A percentile compares a stretch with the other conserved stretches of the same genome.
These are phyloP conservation scores for Ustilago xerochloae DNA, from an alignment of 1,284 basidiomycete species.

Conservation along the genomic window DNA sequence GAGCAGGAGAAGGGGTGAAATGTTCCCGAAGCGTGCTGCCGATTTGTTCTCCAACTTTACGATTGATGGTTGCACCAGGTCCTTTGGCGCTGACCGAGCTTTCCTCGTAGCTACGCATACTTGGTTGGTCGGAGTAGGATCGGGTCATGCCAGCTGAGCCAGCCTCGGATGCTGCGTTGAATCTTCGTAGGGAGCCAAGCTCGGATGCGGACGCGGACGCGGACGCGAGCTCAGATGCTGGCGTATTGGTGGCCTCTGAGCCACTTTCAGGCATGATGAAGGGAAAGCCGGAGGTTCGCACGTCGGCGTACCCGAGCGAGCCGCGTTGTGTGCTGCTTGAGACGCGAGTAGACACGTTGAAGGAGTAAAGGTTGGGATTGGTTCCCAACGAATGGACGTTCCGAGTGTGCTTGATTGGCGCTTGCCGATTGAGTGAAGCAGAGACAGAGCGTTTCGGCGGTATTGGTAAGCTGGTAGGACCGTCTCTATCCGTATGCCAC, in stretches of 20 bases:
- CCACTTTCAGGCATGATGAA: conserved; percentile 50
- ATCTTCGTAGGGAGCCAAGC: conserved; percentile 22
- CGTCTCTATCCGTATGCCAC: conserved; percentile 30
- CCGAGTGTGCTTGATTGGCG: conserved; percentile 14
- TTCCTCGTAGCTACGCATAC: conserved; percentile 39
- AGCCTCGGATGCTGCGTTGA: conserved; percentile 22
- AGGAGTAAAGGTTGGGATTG: conserved; percentile 26
- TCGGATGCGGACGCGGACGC: conserved; percentile 29
- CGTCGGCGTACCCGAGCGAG: conserved; percentile 41
- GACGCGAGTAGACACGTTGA: conserved; percentile 28
- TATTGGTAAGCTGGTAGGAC: conserved; percentile 33
- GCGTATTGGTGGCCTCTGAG: conserved; percentile 30
- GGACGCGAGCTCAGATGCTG: conserved; percentile 24
- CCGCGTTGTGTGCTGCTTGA: conserved; percentile 11
- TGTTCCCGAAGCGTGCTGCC: conserved; percentile 23
- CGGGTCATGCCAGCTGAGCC: conserved; percentile 24
- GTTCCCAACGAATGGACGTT: conserved; percentile 44
- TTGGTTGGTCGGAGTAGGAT: conserved; percentile 28
- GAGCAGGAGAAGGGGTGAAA: conserved; percentile 16
- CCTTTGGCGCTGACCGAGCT: conserved; percentile 37
- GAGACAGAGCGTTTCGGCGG: conserved; percentile 33
- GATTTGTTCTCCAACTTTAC: conserved; percentile 26
- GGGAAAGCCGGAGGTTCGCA: conserved; percentile 42
- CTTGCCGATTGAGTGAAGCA: conserved; percentile 17
- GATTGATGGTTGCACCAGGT: conserved; percentile 35